A percentile compares a stretch with the other conserved stretches of the same genome.
Conservation (phyloP, 2,329 filamentous ascomycete genomes). For the Microcyclosporella mali region DNA sequence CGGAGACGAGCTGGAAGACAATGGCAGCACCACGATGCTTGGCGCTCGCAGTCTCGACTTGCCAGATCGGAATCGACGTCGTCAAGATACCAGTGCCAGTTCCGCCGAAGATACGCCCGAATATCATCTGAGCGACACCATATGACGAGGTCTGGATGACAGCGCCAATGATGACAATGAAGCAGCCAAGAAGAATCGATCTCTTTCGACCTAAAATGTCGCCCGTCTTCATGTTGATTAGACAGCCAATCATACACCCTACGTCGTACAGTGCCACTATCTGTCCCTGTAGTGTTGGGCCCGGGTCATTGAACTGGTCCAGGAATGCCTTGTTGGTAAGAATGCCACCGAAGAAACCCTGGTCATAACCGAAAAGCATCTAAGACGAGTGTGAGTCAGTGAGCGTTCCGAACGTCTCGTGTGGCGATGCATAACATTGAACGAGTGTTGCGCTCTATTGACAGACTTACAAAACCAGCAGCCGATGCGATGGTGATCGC, state of each 20-base stretch:
- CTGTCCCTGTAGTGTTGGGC: slow-evolving; percentile 24
- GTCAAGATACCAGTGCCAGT: slow-evolving; percentile 39
- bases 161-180: slow-evolving; percentile 45
- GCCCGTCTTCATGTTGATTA: slow-evolving; percentile 42
- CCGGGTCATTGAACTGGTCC: slow-evolving; percentile 11
- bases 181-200: slow-evolving; percentile 40
- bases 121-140: slow-evolving; percentile 39
- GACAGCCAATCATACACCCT: slow-evolving; percentile 53
- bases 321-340: slow-evolving; percentile 12
- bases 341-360: slow-evolving; percentile 18
- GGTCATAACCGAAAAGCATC: slow-evolving; percentile 15
- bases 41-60: slow-evolving; percentile 40
- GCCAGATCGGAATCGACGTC: slow-evolving; percentile 37
- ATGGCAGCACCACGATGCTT: slow-evolving; percentile 14
- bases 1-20: slow-evolving; percentile 12
- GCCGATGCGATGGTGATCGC: neutral
- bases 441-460: too few species aligned
- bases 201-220: slow-evolving; percentile 45
- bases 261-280: slow-evolving; percentile 55
- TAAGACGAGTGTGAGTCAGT: too few species aligned
- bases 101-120: slow-evolving; percentile 43
- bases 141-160: slow-evolving; percentile 31
- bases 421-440: too few species aligned
- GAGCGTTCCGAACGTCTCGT: neutral
- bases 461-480: neutral